Percentiles rank a stretch among this genome's conserved stretches.
These are phyloP conservation scores for Umbellularia californica DNA, from an alignment of 164 flowering plant genomes.

Conservation along the genomic window DNA sequence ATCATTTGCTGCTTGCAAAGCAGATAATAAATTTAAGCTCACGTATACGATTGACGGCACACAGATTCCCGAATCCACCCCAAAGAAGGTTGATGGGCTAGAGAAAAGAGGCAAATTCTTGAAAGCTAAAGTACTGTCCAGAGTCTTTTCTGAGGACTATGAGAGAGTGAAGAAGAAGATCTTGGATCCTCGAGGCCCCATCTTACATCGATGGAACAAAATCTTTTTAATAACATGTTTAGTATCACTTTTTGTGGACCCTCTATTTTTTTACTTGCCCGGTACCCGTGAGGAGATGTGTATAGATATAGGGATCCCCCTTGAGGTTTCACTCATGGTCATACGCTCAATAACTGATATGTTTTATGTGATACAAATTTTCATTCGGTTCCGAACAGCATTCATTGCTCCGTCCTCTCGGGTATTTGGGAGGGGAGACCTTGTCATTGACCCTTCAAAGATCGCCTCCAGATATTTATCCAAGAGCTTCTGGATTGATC, in stretches of 20 bases:
- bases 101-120: conserved; percentile 35
- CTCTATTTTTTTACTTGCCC: conserved; percentile 79
- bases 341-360: conserved; percentile 65
- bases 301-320: conserved; percentile 43
- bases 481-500: conserved; percentile 64
- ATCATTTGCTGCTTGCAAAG: conserved; percentile 24
- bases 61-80: conserved; percentile 22
- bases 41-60: conserved; percentile 48
- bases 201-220: conserved; percentile 73
- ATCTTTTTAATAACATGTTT: conserved; percentile 70
- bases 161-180: conserved; percentile 59
- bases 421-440: conserved; percentile 96
- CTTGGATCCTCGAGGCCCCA: conserved; percentile 74
- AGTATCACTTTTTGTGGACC: conserved; percentile 84
- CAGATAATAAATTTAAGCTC: conserved; percentile 34
- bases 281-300: conserved; percentile 40
- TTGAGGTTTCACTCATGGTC: conserved; percentile 54
- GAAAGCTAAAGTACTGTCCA: conserved; percentile 66
- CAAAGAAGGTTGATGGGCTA: conserved; percentile 26
- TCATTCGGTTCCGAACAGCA: conserved; percentile 72
- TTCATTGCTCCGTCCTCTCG: conserved; percentile 91
- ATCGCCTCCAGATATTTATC: conserved; percentile 62
- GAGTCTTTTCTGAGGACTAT: conserved; percentile 91
- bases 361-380: conserved; percentile 68
- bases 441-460: conserved; percentile 65